These are phyloP conservation scores for Monascus ruber DNA, from an alignment of 2,329 filamentous ascomycete species.

Conservation along the genomic window DNA sequence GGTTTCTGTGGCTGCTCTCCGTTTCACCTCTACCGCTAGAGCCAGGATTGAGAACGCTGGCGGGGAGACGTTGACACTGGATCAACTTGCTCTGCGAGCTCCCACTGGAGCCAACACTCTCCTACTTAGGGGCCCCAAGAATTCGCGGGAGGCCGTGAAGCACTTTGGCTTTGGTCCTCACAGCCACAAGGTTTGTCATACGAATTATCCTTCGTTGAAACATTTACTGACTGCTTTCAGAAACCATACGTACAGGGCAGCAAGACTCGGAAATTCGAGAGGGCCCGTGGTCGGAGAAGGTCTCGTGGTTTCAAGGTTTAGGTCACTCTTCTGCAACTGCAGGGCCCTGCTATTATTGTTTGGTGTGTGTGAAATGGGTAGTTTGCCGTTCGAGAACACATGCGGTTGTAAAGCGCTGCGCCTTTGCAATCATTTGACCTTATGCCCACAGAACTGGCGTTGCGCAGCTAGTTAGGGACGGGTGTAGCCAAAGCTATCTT, in stretches of 20 bases:
- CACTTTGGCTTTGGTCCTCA: slow-evolving; percentile 98
- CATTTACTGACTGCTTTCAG: slow-evolving; percentile 35
- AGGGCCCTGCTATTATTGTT: no score
- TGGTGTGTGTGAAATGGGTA: no score
- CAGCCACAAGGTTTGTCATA: slow-evolving; percentile 71
- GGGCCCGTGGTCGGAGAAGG: slow-evolving; percentile 94
- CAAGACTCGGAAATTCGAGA: slow-evolving; percentile 99
- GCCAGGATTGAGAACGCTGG: slow-evolving; percentile 88
- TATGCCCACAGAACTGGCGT: no score
- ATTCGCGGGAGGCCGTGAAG: slow-evolving; percentile 93
- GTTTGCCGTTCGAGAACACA: no score
- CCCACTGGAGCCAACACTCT: slow-evolving; percentile 96
- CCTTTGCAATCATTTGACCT: no score
- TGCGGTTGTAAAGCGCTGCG: no score
- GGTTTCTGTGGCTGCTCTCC: slow-evolving; percentile 83
- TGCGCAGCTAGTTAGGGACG: no score
- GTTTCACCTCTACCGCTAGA: slow-evolving; percentile 92
- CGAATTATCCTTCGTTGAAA: slow-evolving; percentile 3
- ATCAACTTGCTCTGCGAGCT: slow-evolving; percentile 90
- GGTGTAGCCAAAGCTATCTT: no score
- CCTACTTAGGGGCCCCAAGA: slow-evolving; percentile 96
- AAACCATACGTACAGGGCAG: slow-evolving; percentile 84
- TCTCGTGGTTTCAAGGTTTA: slow-evolving; percentile 99
- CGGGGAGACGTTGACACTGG: slow-evolving; percentile 88
- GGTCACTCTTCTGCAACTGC: slow-evolving; percentile 20